These are phyloP conservation scores for Lactarius evosmus DNA, from an alignment of 768 basidiomycete genomes.

Conservation along the genomic window DNA sequence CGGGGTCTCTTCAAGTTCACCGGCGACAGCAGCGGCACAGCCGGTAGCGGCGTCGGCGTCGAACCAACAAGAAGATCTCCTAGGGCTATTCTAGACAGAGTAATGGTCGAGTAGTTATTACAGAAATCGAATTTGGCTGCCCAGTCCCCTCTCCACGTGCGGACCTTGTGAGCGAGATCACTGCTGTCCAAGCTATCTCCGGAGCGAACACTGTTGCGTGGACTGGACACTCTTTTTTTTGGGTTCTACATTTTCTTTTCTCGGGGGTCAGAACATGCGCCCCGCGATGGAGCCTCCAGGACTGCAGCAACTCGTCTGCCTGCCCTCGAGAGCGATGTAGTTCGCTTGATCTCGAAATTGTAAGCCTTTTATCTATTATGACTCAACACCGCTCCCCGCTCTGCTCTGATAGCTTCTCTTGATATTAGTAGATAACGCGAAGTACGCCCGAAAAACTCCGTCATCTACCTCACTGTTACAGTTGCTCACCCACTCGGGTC, in stretches of 20 bases:
- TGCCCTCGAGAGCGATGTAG: neutral
- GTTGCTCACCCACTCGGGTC: no score
- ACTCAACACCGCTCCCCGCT: no score
- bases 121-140: slow-evolving; percentile 1
- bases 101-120: slow-evolving; percentile 20
- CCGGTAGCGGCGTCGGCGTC: slow-evolving; percentile 21
- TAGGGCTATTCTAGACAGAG: slow-evolving; percentile 21
- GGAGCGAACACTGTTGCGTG: neutral
- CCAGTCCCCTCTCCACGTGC: neutral
- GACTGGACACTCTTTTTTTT: no score
- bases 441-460: no score
- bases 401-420: no score
- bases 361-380: no score
- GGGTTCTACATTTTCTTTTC: no score
- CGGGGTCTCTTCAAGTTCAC: slow-evolving; percentile 26
- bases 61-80: slow-evolving; percentile 21
- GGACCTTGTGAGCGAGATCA: neutral
- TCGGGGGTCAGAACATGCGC: no score
- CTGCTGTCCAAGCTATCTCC: neutral
- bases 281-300: no score
- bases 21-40: slow-evolving; percentile 21
- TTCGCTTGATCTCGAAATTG: neutral
- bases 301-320: neutral
- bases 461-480: no score
- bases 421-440: no score